Conservation (phyloP, 371 early-diverging fungal species). For the Apophysomyces elegans region DNA sequence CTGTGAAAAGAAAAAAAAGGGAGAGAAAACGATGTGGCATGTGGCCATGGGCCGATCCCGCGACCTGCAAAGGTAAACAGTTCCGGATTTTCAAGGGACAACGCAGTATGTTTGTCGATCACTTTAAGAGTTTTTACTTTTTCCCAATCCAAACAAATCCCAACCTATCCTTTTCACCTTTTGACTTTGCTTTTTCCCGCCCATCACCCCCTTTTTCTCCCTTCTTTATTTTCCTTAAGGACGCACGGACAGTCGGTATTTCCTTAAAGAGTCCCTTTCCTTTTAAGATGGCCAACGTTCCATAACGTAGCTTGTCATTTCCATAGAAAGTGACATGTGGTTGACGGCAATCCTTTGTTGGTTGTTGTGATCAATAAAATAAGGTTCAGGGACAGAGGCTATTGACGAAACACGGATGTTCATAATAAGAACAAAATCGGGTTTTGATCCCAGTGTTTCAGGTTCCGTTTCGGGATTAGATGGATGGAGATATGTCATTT, state of each 20-base stretch:
- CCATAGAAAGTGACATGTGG: no score
- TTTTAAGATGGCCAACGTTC: no score
- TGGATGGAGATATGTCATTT: slow-evolving; percentile 4
- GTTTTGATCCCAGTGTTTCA: neutral
- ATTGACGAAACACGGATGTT: slow-evolving; percentile 7
- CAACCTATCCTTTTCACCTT: neutral
- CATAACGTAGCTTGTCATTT: no score
- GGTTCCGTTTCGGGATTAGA: neutral
- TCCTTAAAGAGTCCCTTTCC: no score
- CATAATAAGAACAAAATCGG: neutral
- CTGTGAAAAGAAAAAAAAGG: neutral
- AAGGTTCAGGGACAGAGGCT: neutral
- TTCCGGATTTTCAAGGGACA: slow-evolving; percentile 12
- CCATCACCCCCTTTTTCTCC: no score
- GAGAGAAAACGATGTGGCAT: slow-evolving; percentile 3
- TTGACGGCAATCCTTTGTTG: no score
- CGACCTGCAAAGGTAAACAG: slow-evolving; percentile 10
- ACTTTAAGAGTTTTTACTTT: neutral
- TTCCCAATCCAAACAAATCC: slow-evolving; percentile 1
- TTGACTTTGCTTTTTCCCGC: no score
- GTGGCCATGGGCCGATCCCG: slow-evolving; percentile 11
- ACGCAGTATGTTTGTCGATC: neutral
- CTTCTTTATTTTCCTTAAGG: no score
- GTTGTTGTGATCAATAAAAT: neutral
- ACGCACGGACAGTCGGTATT: no score